These are phyloP conservation scores for Solanum appendiculatum DNA, from an alignment of 257 asterid species.

Conservation along the genomic window DNA sequence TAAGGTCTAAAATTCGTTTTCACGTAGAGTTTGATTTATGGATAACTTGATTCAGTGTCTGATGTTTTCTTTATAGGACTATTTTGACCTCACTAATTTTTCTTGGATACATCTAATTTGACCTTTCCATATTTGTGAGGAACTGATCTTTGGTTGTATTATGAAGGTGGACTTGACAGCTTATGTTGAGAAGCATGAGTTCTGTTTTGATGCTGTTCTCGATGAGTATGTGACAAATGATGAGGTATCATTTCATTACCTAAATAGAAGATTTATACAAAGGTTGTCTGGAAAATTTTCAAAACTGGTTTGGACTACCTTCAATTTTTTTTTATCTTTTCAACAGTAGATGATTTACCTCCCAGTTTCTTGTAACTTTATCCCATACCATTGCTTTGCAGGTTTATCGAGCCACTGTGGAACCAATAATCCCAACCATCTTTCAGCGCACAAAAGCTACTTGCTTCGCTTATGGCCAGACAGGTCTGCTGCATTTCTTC, in stretches of 20 bases:
- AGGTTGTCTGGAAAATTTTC: neutral
- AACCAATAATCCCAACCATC: constrained; percentile 93
- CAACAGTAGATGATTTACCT: neutral
- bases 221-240: constrained; percentile 88
- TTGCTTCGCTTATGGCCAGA: constrained; percentile 98
- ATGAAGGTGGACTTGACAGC: constrained; percentile 97
- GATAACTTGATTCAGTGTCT: neutral
- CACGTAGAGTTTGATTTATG: neutral
- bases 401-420: constrained; percentile 92
- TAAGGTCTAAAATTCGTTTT: constrained; percentile 42
- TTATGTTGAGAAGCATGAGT: constrained; percentile 95
- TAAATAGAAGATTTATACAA: neutral
- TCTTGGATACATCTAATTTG: neutral
- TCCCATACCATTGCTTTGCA: constrained; percentile 16
- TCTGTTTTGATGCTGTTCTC: constrained; percentile 96
- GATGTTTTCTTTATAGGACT: neutral
- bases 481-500: constrained; percentile 43
- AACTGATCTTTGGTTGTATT: constrained; percentile 24
- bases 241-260: constrained; percentile 45
- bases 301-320: neutral
- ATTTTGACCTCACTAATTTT: neutral
- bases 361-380: neutral
- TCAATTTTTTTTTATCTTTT: neutral
- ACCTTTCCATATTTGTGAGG: neutral
- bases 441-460: constrained; percentile 98